Evolutionary conservation across 495 filamentous ascomycete species (phyloP).

Genomic region (Beverwykella pulmonaria): DNA sequence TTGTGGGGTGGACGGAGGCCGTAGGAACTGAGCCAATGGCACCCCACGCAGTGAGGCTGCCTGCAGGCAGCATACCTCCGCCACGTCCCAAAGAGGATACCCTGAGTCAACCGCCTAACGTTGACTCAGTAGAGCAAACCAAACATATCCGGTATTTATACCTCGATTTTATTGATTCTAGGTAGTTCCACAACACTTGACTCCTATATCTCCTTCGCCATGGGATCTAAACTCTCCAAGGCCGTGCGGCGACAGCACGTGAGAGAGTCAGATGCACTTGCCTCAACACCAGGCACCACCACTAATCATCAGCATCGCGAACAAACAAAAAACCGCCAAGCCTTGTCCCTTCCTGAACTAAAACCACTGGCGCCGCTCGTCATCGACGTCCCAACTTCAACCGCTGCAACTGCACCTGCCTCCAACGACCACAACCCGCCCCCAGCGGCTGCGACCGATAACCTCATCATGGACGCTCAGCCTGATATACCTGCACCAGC

Average conservation of each 20-base stretch:
- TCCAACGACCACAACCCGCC: not conserved
- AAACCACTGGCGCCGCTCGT: not conserved
- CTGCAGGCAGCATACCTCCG: conserved; percentile 8
- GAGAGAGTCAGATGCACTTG: not conserved
- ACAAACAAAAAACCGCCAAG: not conserved
- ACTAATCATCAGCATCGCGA: not conserved
- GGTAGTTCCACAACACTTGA: not conserved
- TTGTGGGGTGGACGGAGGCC: not conserved
- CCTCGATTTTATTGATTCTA: not conserved
- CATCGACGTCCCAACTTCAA: not conserved
- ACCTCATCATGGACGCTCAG: conserved; percentile 1
- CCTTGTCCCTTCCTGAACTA: not conserved
- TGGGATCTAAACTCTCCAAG: conserved; percentile 26
- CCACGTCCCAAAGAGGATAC: not conserved
- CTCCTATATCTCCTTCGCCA: not conserved
- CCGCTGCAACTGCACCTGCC: not conserved
- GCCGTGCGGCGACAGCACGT: conserved; percentile 12
- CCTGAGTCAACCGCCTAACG: conserved; percentile 5
- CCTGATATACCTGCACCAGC: not conserved
- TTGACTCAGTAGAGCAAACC: conserved; percentile 10
- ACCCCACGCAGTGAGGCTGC: not conserved
- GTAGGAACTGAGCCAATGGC: not conserved
- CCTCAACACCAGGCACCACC: conserved; percentile 3
- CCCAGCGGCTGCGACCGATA: not conserved
- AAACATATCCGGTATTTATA: not conserved